Evolutionary conservation across 2,329 filamentous ascomycete genomes (phyloP).

Genomic region (Colletotrichum phormii): DNA sequence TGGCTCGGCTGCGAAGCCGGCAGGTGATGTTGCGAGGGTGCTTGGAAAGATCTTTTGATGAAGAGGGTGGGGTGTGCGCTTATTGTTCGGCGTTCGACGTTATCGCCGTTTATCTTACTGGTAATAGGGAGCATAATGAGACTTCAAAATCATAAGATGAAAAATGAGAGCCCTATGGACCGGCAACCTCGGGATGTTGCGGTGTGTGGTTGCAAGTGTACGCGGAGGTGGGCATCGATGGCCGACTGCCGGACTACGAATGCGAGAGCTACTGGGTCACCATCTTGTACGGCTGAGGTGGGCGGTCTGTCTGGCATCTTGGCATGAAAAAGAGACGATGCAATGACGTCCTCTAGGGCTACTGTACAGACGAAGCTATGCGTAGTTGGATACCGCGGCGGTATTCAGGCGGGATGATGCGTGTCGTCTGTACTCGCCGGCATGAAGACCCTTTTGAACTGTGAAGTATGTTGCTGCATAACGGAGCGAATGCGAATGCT

Average conservation of each 20-base stretch:
- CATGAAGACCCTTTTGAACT: background rate
- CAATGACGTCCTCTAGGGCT: background rate
- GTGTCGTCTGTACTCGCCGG: background rate
- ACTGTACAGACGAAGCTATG: background rate
- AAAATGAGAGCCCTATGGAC: background rate
- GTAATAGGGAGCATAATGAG: background rate
- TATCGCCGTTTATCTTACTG: background rate
- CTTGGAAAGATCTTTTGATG: slow-evolving; percentile 73
- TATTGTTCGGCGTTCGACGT: background rate
- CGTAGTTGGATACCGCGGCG: background rate
- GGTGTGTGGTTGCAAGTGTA: background rate
- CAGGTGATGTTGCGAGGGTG: slow-evolving; percentile 69
- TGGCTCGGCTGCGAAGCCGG: slow-evolving; percentile 61
- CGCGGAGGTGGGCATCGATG: background rate
- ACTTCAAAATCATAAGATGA: background rate
- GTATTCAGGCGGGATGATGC: background rate
- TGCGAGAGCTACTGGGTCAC: background rate
- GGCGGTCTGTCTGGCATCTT: background rate
- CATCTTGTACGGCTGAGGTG: background rate
- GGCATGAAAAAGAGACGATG: background rate
- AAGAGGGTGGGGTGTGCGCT: background rate
- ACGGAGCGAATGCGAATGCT: background rate
- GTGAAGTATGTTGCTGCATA: background rate
- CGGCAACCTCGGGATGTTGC: background rate
- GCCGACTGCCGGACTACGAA: background rate